These are phyloP conservation scores for Pseudopyricularia javanii DNA, from an alignment of 2,329 filamentous ascomycete species.

Conservation along the genomic window DNA sequence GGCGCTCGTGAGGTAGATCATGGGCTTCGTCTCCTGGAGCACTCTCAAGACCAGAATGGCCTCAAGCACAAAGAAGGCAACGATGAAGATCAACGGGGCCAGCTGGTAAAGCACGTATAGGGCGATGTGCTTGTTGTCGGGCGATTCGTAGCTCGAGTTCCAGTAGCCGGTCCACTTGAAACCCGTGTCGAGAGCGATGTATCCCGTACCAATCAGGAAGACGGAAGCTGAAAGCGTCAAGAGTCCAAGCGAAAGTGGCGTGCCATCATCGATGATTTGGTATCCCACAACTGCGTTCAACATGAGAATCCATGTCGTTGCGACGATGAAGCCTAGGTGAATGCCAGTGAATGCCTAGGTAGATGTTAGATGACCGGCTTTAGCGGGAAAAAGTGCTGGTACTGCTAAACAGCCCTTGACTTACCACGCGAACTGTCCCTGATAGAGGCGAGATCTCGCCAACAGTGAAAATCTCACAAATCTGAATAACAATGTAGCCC, in stretches of 20 bases:
- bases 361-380: constrained; percentile 1
- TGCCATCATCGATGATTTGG: constrained; percentile 89
- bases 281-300: constrained; percentile 88
- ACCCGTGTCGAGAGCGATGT: constrained; percentile 89
- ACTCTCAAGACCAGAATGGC: constrained; percentile 71
- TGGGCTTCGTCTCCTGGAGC: constrained; percentile 80
- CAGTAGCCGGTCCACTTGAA: constrained; percentile 77
- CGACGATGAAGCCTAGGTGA: constrained; percentile 80
- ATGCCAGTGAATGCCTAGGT: constrained; percentile 72
- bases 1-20: constrained; percentile 71
- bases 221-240: constrained; percentile 56
- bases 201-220: constrained; percentile 82
- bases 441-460: constrained; percentile 71
- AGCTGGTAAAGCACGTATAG: constrained; percentile 94
- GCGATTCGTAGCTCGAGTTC: constrained; percentile 41
- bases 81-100: constrained; percentile 76
- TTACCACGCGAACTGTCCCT: constrained; percentile 23
- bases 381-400: too few relatives aligned
- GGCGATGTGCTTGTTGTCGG: constrained; percentile 61
- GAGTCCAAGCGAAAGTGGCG: constrained; percentile 66
- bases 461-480: constrained; percentile 95
- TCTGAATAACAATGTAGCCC: constrained; percentile 74
- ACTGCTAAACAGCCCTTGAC: background rate
- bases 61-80: constrained; percentile 77
- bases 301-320: constrained; percentile 81